phyloP scores from a whole-genome alignment of 164 flowering plant species.

The Nelumbo lutea region DNA sequence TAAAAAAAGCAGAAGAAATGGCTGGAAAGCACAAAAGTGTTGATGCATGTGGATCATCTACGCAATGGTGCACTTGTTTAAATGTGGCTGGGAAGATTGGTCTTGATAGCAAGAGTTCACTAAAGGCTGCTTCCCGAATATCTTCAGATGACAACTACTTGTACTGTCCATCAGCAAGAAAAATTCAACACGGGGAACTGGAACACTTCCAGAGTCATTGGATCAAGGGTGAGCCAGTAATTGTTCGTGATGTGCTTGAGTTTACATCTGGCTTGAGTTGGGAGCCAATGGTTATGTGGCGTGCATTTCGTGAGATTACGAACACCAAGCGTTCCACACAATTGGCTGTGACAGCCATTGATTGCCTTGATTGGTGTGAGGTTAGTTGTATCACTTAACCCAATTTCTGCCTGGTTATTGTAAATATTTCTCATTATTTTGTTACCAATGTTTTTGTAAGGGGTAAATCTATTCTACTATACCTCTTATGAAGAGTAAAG shows the following conservation, averaged over 20 bases:
- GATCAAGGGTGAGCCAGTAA: conserved; percentile 79
- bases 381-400: conserved; percentile 20
- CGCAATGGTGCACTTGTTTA: conserved; percentile 38
- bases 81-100: conserved; percentile 19
- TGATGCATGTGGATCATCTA: conserved; percentile 11
- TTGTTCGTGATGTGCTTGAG: conserved; percentile 73
- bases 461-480: not conserved
- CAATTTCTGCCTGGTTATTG: not conserved
- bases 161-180: conserved; percentile 57
- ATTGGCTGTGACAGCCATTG: conserved; percentile 50
- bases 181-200: conserved; percentile 42
- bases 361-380: conserved; percentile 81
- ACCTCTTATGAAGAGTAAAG: no score
- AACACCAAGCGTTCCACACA: conserved; percentile 24
- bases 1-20: conserved; percentile 44
- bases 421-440: not conserved
- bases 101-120: conserved; percentile 6
- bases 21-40: conserved; percentile 11
- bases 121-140: conserved; percentile 65
- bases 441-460: not conserved
- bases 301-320: conserved; percentile 63
- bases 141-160: conserved; percentile 54
- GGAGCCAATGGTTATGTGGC: conserved; percentile 99
- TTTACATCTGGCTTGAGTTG: conserved; percentile 73
- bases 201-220: conserved; percentile 86